A percentile compares a stretch with the other conserved stretches of the same genome.
Conservation (phyloP, 257 asterid species). For the Linaria vulgaris region DNA sequence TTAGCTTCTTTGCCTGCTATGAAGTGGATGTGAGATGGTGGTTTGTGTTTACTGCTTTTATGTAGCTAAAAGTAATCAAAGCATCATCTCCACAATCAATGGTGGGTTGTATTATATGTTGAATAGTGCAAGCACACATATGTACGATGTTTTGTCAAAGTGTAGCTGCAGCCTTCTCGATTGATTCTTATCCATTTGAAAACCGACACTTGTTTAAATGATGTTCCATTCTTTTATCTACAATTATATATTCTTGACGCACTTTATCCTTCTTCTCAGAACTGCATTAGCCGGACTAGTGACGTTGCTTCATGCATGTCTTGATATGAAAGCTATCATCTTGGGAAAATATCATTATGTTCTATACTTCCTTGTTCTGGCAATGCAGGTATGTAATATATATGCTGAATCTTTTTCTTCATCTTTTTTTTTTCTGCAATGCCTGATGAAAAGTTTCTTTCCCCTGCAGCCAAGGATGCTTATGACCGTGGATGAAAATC, state of each 20-base stretch:
- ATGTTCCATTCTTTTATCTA: background rate
- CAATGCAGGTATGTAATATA: constrained; percentile 71
- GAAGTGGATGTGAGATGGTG: background rate
- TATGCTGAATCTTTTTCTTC: constrained; percentile 1
- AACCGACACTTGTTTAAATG: background rate
- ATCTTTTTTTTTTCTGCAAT: background rate
- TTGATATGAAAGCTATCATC: constrained; percentile 78
- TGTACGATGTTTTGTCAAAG: background rate
- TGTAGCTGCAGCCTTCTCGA: background rate
- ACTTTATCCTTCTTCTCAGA: constrained; percentile 38
- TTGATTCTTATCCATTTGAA: constrained; percentile 1
- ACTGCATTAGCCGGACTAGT: constrained; percentile 87
- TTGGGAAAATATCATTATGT: constrained; percentile 87
- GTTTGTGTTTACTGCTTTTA: no score
- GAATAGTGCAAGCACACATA: no score
- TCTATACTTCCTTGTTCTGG: constrained; percentile 79
- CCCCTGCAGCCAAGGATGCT: constrained; percentile 85
- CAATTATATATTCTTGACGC: background rate
- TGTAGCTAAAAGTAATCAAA: no score
- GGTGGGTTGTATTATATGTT: no score
- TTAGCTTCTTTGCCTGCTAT: no score
- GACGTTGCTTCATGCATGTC: constrained; percentile 72
- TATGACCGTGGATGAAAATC: constrained; percentile 84
- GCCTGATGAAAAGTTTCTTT: background rate
- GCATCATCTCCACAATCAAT: no score